Evolutionary conservation across 495 filamentous ascomycete species (phyloP).

Genomic region (Penicillium longicatenatum): DNA sequence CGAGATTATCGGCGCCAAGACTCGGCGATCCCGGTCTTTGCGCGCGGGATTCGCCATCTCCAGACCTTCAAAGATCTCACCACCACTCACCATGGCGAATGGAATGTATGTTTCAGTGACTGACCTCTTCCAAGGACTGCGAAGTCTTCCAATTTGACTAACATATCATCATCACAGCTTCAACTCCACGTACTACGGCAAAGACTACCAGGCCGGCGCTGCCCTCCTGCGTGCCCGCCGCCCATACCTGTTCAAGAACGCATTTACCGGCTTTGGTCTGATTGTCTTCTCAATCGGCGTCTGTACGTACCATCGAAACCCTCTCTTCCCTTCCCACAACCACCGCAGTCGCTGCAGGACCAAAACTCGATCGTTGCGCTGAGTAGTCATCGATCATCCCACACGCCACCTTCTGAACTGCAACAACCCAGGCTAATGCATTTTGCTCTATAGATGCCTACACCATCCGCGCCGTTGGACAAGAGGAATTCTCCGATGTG

Average conservation of each 20-base stretch:
- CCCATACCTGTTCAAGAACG: conserved; percentile 90
- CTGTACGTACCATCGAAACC: conserved; percentile 60
- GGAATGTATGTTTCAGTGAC: conserved; percentile 43
- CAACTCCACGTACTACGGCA: conserved; percentile 89
- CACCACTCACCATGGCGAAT: conserved; percentile 34
- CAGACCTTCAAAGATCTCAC: conserved; percentile 3
- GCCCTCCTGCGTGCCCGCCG: conserved; percentile 87
- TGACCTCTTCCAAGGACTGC: not conserved
- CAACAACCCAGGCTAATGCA: not conserved
- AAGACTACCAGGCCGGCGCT: conserved; percentile 73
- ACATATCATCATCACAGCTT: conserved; percentile 48
- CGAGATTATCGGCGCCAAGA: conserved; percentile 25
- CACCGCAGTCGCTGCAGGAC: not conserved
- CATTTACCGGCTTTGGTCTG: conserved; percentile 69
- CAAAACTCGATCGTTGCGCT: not conserved
- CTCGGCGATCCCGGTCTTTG: conserved; percentile 15
- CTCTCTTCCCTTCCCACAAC: not conserved
- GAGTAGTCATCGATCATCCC: not conserved
- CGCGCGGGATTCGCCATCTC: conserved; percentile 14
- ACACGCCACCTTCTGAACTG: not conserved
- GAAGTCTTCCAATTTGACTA: conserved; percentile 7
- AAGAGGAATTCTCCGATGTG: conserved; percentile 98
- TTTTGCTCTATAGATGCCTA: conserved; percentile 64
- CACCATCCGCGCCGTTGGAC: conserved; percentile 85
- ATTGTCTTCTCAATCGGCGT: conserved; percentile 71